Conservation (phyloP, 345 rosid genomes). For the Aquilaria malaccensis region DNA sequence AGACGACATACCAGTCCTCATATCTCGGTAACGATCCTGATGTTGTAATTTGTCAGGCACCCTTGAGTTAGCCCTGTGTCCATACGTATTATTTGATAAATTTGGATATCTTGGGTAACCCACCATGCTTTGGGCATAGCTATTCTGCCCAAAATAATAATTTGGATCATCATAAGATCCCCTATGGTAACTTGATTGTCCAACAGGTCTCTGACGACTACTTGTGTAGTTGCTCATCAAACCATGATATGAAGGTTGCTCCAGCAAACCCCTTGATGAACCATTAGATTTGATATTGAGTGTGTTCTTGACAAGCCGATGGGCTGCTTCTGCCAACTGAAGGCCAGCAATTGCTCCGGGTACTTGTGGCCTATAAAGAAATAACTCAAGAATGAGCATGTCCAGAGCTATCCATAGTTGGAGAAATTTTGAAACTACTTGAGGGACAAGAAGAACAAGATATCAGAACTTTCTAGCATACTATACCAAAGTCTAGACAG, state of each 20-base stretch:
- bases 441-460: not conserved
- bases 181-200: slow-evolving; percentile 47
- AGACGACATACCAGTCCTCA: slow-evolving; percentile 44
- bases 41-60: slow-evolving; percentile 35
- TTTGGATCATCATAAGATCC: slow-evolving; percentile 36
- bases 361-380: slow-evolving; percentile 58
- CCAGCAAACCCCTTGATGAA: slow-evolving; percentile 38
- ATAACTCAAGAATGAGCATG: not conserved
- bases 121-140: slow-evolving; percentile 29
- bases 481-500: no score
- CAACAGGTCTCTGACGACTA: slow-evolving; percentile 47
- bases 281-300: slow-evolving; percentile 69
- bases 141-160: slow-evolving; percentile 36
- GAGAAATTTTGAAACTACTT: not conserved
- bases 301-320: slow-evolving; percentile 89
- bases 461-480: no score
- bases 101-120: slow-evolving; percentile 34
- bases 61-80: slow-evolving; percentile 33
- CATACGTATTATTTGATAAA: slow-evolving; percentile 38
- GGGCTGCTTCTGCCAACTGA: slow-evolving; percentile 86
- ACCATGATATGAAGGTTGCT: slow-evolving; percentile 37
- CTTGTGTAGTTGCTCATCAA: slow-evolving; percentile 30
- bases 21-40: slow-evolving; percentile 39
- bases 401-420: not conserved
- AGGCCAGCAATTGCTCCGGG: slow-evolving; percentile 79